Evolutionary conservation across 2,329 filamentous ascomycete species (phyloP).

Genomic region (Exserohilum rostratum): DNA sequence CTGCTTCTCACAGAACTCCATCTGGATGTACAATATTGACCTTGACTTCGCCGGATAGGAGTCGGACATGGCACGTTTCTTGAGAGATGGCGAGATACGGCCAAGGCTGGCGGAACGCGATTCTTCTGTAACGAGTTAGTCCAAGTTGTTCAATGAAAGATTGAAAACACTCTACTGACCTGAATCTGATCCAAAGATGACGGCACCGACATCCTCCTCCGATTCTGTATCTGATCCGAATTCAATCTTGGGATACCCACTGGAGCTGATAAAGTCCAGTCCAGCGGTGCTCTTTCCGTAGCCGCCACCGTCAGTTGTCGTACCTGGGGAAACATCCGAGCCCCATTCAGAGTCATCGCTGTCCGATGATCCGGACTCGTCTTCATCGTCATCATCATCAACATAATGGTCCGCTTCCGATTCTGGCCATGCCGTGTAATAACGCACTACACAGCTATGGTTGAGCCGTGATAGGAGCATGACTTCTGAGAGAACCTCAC

Average conservation of each 20-base stretch:
- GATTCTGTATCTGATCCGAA: conserved; percentile 69
- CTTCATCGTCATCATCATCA: conserved; percentile 26
- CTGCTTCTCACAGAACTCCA: conserved; percentile 97
- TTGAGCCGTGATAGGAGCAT: conserved; percentile 90
- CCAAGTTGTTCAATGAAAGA: background rate
- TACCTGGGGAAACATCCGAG: conserved; percentile 34
- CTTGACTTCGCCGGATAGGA: conserved; percentile 60
- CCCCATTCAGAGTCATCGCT: conserved; percentile 33
- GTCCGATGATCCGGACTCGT: conserved; percentile 30
- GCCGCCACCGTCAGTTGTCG: conserved; percentile 52
- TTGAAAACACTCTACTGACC: conserved; percentile 22
- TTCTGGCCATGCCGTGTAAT: conserved; percentile 95
- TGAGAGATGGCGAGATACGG: conserved; percentile 43
- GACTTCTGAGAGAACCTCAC: conserved; percentile 83
- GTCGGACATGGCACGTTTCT: conserved; percentile 52
- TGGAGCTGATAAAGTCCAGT: conserved; percentile 92
- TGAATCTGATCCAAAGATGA: conserved; percentile 49
- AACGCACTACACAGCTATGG: conserved; percentile 85
- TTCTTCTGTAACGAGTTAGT: conserved; percentile 49
- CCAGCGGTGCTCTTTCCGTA: conserved; percentile 75
- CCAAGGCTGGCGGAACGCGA: conserved; percentile 45
- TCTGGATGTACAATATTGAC: conserved; percentile 92
- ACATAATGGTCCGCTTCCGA: conserved; percentile 53
- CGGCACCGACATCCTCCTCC: conserved; percentile 42
- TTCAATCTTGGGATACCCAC: conserved; percentile 75